Evolutionary conservation across 1,284 basidiomycete species (phyloP), one percentile per base, ranked within the genome.

Genomic region (Inonotus obliquus): DNA sequence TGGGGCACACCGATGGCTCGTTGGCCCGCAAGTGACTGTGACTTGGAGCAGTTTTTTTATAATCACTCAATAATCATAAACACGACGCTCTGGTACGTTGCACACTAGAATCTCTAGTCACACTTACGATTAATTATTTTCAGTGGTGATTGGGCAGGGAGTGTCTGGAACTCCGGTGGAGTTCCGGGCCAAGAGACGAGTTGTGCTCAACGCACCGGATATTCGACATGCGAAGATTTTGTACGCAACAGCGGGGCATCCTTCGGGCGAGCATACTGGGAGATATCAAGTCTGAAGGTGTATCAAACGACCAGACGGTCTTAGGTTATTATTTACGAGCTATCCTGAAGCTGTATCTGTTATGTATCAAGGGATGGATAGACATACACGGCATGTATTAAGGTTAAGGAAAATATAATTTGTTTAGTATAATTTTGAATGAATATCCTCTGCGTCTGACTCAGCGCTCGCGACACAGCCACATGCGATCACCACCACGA

Each of bases 131-230:
- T 51, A 19, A 17, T n/a, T 37, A 61, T 45, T 38, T 51, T n/a
- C 68, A 92, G 92, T 68, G 93, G 93, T 64, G 89, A 94, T 67
- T 96, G 92, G 94, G 93, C 93, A 13, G 85, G 86, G 55, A 79
- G 78, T 48, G 87, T 84, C n/a, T 96, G 93, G 93, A 76, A 73
- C 56, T 65, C 73, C 27, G 75, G 86, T 51, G 89, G 88, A 47
- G 79, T 86, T 63, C 89, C 90, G 5, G 92, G 93, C 55, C 91
- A 94, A 74, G 83, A 82, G 4, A 80, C 86, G 71, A 91, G 87
- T 69, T 96, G 94, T 69, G 89, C 90, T n/a, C 76, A 84, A 67
- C 78, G 81, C 66, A 96, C 94, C 17, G 92, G 92, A 52, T 86
- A 85, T 72, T 74, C 84, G 38, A 89, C 87, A 9, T 96, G 94